phyloP scores from a whole-genome alignment of 352 stramenopile species.

The Phytophthora tubulina region DNA sequence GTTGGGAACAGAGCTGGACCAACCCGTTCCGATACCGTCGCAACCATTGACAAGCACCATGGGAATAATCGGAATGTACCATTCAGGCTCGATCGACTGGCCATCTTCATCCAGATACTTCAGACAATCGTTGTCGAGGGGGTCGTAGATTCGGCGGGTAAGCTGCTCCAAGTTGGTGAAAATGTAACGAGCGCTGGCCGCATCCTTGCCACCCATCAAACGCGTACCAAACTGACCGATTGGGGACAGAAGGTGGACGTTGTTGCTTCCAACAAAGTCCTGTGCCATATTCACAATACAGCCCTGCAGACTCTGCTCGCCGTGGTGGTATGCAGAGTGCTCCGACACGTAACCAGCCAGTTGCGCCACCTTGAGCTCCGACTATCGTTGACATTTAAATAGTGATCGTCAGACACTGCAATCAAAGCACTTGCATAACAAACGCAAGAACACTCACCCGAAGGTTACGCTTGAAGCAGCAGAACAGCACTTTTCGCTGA shows the following conservation, averaged over 20 bases:
- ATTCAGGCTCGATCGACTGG: constrained; percentile 93
- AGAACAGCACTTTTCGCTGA: constrained; percentile 98
- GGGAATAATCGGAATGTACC: constrained; percentile 97
- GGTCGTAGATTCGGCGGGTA: constrained; percentile 88
- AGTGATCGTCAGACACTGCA: constrained; percentile 12
- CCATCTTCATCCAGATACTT: constrained; percentile 94
- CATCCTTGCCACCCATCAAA: constrained; percentile 97
- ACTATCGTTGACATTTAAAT: constrained; percentile 32
- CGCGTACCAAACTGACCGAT: constrained; percentile 98
- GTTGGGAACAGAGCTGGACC: constrained; percentile 92
- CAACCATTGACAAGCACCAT: constrained; percentile 97
- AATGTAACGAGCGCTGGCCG: constrained; percentile 94
- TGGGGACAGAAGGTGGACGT: constrained; percentile 96
- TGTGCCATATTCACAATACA: constrained; percentile 99
- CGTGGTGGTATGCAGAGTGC: constrained; percentile 99
- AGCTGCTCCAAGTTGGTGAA: constrained; percentile 93
- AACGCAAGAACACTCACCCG: constrained; percentile 71
- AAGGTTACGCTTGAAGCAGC: constrained; percentile 98
- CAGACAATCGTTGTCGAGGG: constrained; percentile 91
- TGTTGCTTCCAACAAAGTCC: constrained; percentile 99
- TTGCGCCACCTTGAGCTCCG: constrained; percentile 94
- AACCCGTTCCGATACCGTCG: constrained; percentile 98
- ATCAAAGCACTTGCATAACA: constrained; percentile 19
- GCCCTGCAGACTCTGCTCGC: constrained; percentile 94
- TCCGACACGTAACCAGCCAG: constrained; percentile 98